Base-by-base conservation (phyloP, 2,329 filamentous ascomycete genomes). In the Sphaerulina musiva region DNA sequence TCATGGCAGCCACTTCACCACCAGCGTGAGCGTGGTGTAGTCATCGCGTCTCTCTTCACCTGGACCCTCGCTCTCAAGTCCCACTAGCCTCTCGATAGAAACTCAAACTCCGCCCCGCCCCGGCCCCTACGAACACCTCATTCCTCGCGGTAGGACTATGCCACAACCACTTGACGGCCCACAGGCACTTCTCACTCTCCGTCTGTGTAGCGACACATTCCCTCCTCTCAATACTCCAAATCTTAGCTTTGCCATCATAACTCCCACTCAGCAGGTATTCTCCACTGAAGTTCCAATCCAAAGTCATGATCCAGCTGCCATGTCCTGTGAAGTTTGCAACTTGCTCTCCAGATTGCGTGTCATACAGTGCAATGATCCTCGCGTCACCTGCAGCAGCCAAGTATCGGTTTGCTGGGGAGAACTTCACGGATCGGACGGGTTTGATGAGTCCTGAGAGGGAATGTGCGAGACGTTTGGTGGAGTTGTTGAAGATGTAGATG, bases 401-500 rank as follows among this genome's bases (percentile, higher is more conserved):
- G 26, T 92, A 82, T 49, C 83, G 91, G 55, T 85, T 86, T 11
- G 82, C 87, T 0, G 93, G 93, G 0, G 89, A 95, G 73, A 98
- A 98, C 1, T 87, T 81, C 9, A 97, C 82, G 8, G 86, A 79
- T 55, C 93, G 86, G 23, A 97, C 86, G 1, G 92, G 87, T 63
- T 92, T 92, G 47, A 91, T 84, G 31, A 97, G 80, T 5, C 91
- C 90, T 87, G 89, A 85, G 23, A 98, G 76, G 6, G 89, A 93
- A 71, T 95, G 92, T 10, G 88, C 78, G 63, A 98, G 82, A 51
- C 89, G 82, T 3, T 89, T 88, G 0, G 87, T 89, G 62, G 90
- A 85, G 66, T 95, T 97, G 75, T 90, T 91, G 78, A 97, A 98
- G 58, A 98, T 83, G 73, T 96, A 96, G 59, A 97, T 81, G 10